Evolutionary conservation across 805 yeast species (phyloP), one percentile per base, ranked within the genome.

Genomic region (Candida adriatica): DNA sequence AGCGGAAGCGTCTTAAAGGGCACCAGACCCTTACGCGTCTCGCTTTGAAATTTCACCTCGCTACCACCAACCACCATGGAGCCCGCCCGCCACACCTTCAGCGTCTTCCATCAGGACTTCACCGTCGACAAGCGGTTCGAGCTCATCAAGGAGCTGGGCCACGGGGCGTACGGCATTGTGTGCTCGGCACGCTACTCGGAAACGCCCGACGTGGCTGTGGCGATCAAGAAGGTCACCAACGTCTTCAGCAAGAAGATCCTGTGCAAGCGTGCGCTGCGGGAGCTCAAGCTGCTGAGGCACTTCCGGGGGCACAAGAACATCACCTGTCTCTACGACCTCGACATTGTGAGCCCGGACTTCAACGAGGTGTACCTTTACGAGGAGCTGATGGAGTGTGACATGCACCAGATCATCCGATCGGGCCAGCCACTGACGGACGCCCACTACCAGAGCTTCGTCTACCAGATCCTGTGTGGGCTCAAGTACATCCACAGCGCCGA

Each of bases 341-440:
- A 92, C 60, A 83, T 92, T 31, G 86, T 88, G 23, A 56, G 62
- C 32, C 62, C 71, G 30, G 85, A 88, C 16, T 90, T 90, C 64
- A 87, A 88, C 58, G 98, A 94, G 49, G 70, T 92, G 9, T 92
- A 92, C 46, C 66, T 92, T 6, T 92, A 92, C 51, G 98, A 92
- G 58, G 98, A 90, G 59, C 66, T 90, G 48, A 92, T 92, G 97
- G 97, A 90, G 57, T 90, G 97, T 59, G 98, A 92, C 58, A 80
- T 92, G 86, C 96, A 90, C 59, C 97, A 90, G 58, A 92, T 92
- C 49, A 90, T 92, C 41, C 72, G 94, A 45, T 83, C 95, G 8
- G 90, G 88, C 14, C 97, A 92, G 57, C 83, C 94, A 1, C 66
- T 92, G 43, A 85, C 96, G 2, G 97, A 92, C 55, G 85, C 88